phyloP scores from a whole-genome alignment of 177 flowering plant genomes.

The Vitis hybrid region DNA sequence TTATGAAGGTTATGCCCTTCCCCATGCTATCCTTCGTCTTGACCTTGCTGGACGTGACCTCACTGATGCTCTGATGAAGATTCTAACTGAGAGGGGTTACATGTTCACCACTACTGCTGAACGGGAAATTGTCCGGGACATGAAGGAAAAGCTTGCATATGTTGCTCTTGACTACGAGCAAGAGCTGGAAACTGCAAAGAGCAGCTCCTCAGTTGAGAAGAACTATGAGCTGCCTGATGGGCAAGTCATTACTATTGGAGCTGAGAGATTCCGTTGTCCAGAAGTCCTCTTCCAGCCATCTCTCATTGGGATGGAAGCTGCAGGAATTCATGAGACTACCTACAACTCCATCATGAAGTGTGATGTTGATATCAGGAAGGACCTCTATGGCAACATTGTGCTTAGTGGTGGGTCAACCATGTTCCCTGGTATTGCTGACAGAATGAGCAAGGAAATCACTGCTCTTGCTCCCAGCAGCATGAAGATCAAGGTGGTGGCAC shows the following conservation, averaged over 20 bases:
- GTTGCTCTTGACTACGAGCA: constrained; percentile 63
- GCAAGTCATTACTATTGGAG: constrained; percentile 59
- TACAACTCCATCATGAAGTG: constrained; percentile 72
- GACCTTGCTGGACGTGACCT: constrained; percentile 76
- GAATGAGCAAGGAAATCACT: constrained; percentile 69
- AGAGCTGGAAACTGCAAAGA: constrained; percentile 55
- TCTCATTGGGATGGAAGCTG: constrained; percentile 66
- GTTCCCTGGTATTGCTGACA: constrained; percentile 73
- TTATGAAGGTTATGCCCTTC: constrained; percentile 71
- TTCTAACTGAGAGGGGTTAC: constrained; percentile 63
- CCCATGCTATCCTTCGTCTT: constrained; percentile 67
- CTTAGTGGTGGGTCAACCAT: constrained; percentile 73
- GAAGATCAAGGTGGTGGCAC: constrained; percentile 72
- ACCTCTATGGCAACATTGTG: constrained; percentile 62
- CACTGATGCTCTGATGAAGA: constrained; percentile 63
- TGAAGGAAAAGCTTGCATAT: constrained; percentile 66
- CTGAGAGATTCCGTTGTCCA: constrained; percentile 71
- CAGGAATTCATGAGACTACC: constrained; percentile 67
- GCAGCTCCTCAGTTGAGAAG: constrained; percentile 59
- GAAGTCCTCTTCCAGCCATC: constrained; percentile 73
- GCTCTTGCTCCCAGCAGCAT: constrained; percentile 70
- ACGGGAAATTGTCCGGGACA: constrained; percentile 66
- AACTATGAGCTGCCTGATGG: constrained; percentile 67
- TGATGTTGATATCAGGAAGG: constrained; percentile 69
- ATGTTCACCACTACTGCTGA: constrained; percentile 62